These are phyloP conservation scores for Chalciporus pseudorubinellus DNA, from an alignment of 768 basidiomycete species.

Conservation along the genomic window DNA sequence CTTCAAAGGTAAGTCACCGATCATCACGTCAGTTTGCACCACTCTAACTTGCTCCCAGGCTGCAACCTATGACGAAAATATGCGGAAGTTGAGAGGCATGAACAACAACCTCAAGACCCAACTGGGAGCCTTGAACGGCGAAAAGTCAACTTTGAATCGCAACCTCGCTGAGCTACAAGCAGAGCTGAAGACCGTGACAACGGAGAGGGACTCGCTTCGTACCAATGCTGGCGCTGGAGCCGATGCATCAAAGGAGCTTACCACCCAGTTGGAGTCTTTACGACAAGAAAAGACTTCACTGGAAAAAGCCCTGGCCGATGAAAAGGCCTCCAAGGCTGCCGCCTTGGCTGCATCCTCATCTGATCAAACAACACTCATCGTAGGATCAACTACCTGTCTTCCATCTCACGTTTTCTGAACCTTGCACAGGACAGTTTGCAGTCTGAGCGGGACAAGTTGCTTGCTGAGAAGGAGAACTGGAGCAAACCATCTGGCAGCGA, in stretches of 20 bases:
- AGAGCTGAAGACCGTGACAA: constrained; percentile 27
- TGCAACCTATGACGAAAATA: constrained; percentile 41
- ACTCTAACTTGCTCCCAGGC: constrained; percentile 29
- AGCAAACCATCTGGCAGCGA: constrained; percentile 21
- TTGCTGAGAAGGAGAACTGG: constrained; percentile 54
- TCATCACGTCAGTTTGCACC: not conserved
- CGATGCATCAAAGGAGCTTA: constrained; percentile 30
- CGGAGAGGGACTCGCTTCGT: constrained; percentile 31
- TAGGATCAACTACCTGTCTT: constrained; percentile 17
- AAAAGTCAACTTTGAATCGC: constrained; percentile 31
- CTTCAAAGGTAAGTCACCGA: constrained; percentile 29
- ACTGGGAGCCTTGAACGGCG: constrained; percentile 22
- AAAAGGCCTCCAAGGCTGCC: constrained; percentile 31
- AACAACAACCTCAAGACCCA: constrained; percentile 26
- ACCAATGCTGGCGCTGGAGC: constrained; percentile 9
- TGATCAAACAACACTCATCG: constrained; percentile 33
- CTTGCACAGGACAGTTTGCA: constrained; percentile 45
- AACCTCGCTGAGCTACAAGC: constrained; percentile 24
- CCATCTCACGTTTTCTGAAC: not conserved
- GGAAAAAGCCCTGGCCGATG: constrained; percentile 39
- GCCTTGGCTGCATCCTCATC: constrained; percentile 6
- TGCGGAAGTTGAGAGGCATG: constrained; percentile 36
- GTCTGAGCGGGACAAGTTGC: constrained; percentile 59
- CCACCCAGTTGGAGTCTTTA: constrained; percentile 35
- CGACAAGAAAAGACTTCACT: constrained; percentile 38